Percentiles rank a stretch among this genome's conserved stretches.
phyloP scores from a whole-genome alignment of 768 basidiomycete genomes.

The Mycena belliarum region DNA sequence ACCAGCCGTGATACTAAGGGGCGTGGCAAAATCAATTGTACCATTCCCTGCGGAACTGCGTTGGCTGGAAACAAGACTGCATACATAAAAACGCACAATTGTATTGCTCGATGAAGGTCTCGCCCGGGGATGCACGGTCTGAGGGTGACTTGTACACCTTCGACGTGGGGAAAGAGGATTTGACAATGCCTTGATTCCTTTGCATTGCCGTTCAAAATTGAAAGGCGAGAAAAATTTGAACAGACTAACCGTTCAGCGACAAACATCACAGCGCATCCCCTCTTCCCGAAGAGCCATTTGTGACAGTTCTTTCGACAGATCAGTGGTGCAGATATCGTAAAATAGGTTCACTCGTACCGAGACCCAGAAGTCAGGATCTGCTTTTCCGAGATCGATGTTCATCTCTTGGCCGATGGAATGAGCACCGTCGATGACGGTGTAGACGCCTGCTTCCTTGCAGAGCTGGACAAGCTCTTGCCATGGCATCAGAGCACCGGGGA shows the following conservation, averaged over 20 bases:
- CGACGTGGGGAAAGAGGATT: slow-evolving; percentile 59
- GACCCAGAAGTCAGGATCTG: slow-evolving; percentile 55
- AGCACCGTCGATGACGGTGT: slow-evolving; percentile 72
- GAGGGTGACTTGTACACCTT: slow-evolving; percentile 50
- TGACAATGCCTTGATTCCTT: slow-evolving; percentile 68
- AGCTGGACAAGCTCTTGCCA: slow-evolving; percentile 71
- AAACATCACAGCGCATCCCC: slow-evolving; percentile 56
- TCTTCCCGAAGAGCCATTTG: slow-evolving; percentile 69
- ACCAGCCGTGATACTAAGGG: slow-evolving; percentile 58
- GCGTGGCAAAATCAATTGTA: slow-evolving; percentile 57
- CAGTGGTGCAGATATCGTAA: not conserved
- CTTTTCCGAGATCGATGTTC: slow-evolving; percentile 54
- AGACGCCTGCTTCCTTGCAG: slow-evolving; percentile 63
- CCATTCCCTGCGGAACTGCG: slow-evolving; percentile 54
- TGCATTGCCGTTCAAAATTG: not conserved
- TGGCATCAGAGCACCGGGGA: slow-evolving; percentile 63
- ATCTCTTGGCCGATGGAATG: slow-evolving; percentile 76
- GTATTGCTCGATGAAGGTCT: slow-evolving; percentile 52
- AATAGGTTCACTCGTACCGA: slow-evolving; percentile 46
- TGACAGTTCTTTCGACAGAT: slow-evolving; percentile 55
- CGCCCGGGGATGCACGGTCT: slow-evolving; percentile 32
- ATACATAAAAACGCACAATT: slow-evolving; percentile 38
- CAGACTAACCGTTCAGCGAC: slow-evolving; percentile 29
- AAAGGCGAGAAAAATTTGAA: not conserved
- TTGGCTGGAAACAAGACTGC: not conserved